Percentiles rank a stretch among this genome's conserved stretches.
phyloP scores from a whole-genome alignment of 129 eudicot genomes.

The Gnaphalium uliginosum region DNA sequence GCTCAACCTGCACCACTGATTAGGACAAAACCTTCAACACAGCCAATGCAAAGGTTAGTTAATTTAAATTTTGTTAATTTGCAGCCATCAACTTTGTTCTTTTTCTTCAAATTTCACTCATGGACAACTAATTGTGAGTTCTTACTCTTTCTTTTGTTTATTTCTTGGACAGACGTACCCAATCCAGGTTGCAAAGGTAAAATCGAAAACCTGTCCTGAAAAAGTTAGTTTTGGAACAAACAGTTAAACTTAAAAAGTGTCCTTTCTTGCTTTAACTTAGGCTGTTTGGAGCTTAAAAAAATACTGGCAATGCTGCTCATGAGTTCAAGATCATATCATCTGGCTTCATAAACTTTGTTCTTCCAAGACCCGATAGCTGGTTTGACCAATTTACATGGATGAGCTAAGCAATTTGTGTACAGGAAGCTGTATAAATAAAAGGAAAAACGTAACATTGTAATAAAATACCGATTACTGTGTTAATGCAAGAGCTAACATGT shows the following conservation, averaged over 20 bases:
- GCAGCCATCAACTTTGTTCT: neutral
- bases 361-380: conserved; percentile 1
- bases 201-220: neutral
- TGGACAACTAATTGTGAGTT: neutral
- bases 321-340: conserved; percentile 23
- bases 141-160: neutral
- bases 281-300: conserved; percentile 52
- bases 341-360: conserved; percentile 18
- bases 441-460: neutral
- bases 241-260: neutral
- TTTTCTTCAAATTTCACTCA: neutral
- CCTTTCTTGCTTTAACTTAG: conserved; percentile 31
- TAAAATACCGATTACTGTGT: conserved; percentile 15
- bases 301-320: conserved; percentile 9
- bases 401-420: conserved; percentile 24
- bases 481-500: conserved; percentile 23
- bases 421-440: conserved; percentile 3
- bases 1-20: conserved; percentile 37
- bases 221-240: conserved; percentile 18
- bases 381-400: conserved; percentile 13
- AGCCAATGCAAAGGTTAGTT: conserved; percentile 43
- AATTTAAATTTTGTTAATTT: neutral
- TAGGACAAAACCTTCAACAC: conserved; percentile 40
- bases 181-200: conserved; percentile 57
- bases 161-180: conserved; percentile 47